Percentiles rank a stretch among this genome's conserved stretches.
Evolutionary conservation across 1,139 yeast species (phyloP).

Genomic region (Pichia sp.): DNA sequence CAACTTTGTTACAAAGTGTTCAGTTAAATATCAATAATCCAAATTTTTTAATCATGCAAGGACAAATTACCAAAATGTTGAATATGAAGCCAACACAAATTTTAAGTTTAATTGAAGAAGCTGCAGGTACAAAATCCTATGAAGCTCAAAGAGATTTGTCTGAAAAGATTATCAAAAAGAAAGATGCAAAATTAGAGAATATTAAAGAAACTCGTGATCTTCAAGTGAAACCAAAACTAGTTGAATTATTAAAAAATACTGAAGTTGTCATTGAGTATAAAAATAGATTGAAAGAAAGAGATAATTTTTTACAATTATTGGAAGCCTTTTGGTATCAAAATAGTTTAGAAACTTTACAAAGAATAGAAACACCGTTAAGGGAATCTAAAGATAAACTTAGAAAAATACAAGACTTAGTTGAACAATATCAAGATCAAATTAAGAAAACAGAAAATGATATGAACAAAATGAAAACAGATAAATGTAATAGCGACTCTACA

Average conservation of each 20-base stretch:
- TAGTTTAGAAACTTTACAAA: constrained; percentile 36
- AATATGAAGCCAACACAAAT: constrained; percentile 94
- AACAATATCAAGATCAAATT: constrained; percentile 39
- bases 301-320: constrained; percentile 64
- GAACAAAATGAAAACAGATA: constrained; percentile 44
- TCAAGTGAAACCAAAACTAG: constrained; percentile 90
- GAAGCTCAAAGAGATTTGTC: constrained; percentile 93
- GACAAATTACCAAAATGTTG: constrained; percentile 91
- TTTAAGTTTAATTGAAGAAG: constrained; percentile 88
- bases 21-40: constrained; percentile 96
- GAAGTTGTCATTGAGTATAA: constrained; percentile 80
- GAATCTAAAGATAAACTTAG: constrained; percentile 33
- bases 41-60: constrained; percentile 96
- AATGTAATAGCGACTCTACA: constrained; percentile 59
- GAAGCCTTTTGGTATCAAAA: constrained; percentile 68
- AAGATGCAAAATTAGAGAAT: constrained; percentile 63
- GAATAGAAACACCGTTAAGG: constrained; percentile 34
- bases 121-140: constrained; percentile 95
- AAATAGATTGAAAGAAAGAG: constrained; percentile 75
- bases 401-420: background rate
- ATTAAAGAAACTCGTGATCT: constrained; percentile 51
- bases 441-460: constrained; percentile 56
- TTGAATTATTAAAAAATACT: constrained; percentile 73
- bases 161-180: constrained; percentile 82
- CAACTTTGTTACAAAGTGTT: constrained; percentile 86